Base-by-base conservation (phyloP, 345 rosid species). In the Schrenkiella parvula region DNA sequence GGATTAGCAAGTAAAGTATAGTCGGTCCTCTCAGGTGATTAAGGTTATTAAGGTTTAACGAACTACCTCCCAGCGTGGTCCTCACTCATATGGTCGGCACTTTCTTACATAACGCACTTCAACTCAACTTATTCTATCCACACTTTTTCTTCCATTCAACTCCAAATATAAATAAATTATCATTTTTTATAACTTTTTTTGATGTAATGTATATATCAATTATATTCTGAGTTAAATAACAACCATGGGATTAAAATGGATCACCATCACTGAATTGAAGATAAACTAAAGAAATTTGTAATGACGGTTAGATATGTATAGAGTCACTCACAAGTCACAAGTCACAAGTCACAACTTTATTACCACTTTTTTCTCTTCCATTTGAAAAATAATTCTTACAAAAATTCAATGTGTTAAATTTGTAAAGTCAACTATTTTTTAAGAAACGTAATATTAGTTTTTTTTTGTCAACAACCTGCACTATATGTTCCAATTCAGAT, bases 281-380 rank as follows among this genome's bases (percentile, higher is more conserved):
- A 74, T 74, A 57, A 57, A 29, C 5, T 67, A 58, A 65, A 66
- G 9, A 38, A 66, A 29, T 66, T 39, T 58, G 5, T 74, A 29
- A 56, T 73, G 78, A 57, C 66, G 72, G 78, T 73, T 57, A 19
- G 60, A 73, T 73, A 42, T 47, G 31, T 25, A 54, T 54, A 44
- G 59, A 64, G 78, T 65, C 78, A 66, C 72, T 74, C 53, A 46
- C 61, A 51, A 53, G 35, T 55, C 47, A 53, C 37, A 66, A 29
- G n/a, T 74, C 53, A 46, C 61, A 51, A 53, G 35, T 55, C 47
- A 53, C 37, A 66, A 29, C 66, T 58, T 66, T 39, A 34, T 44
- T 4, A 54, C 65, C 37, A n/a, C 34, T 2, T 62, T 25, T 18
- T 60, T 14, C 5, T 22, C 23, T 23, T n/a, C 41, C 13, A 28